Percentiles rank a stretch among this genome's conserved stretches.
Conservation (phyloP, 75 land plant genomes). For the Picea sitchensis region DNA sequence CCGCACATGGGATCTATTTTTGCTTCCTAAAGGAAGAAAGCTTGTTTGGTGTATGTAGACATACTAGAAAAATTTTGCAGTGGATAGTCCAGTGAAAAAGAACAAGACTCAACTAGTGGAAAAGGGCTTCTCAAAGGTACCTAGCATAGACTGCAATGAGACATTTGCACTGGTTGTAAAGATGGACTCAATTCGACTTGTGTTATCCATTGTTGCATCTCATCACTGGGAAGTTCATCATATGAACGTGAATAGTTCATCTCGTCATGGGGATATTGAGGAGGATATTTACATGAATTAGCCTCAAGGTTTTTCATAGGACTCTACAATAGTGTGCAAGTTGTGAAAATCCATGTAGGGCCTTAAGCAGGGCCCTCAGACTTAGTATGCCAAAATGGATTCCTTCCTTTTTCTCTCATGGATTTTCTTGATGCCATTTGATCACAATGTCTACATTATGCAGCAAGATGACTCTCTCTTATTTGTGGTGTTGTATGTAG, state of each 20-base stretch:
- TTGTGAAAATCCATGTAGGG: background rate
- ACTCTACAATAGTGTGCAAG: background rate
- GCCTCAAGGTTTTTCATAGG: too few relatives aligned
- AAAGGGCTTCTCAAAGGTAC: background rate
- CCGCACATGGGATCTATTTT: background rate
- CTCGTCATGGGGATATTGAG: too few relatives aligned
- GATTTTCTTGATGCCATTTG: background rate
- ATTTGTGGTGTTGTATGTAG: background rate
- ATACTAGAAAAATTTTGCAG: background rate
- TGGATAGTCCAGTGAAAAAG: background rate
- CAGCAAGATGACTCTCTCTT: background rate
- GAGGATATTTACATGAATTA: background rate
- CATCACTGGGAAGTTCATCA: background rate
- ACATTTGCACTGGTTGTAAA: background rate
- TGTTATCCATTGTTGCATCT: background rate
- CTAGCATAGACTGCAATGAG: background rate
- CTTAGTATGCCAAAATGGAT: background rate
- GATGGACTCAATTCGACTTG: background rate
- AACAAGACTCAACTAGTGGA: background rate
- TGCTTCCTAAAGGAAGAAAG: background rate
- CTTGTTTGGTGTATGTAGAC: background rate
- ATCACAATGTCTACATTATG: background rate
- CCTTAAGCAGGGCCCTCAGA: background rate
- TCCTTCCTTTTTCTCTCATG: background rate
- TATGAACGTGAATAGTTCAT: background rate